Base-by-base conservation (phyloP, 331 rosid species). In the Prunus yedoensis region DNA sequence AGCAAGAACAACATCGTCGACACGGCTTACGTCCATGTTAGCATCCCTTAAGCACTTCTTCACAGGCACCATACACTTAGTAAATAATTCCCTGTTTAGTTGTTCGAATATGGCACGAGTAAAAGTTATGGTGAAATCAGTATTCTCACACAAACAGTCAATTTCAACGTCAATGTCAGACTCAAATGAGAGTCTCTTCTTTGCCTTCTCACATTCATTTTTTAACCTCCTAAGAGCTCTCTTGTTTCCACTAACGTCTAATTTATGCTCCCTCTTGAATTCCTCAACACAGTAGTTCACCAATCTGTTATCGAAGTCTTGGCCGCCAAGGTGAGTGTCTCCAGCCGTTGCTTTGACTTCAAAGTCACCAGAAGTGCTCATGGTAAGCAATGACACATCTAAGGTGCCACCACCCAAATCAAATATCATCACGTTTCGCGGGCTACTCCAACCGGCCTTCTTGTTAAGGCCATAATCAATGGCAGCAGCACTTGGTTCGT, bases 401-500 rank as follows among this genome's bases (percentile, higher is more conserved):
- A 59, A 20, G 13, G n/a, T 60, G 0, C 65, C 65, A 60, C 65
- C 65, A 7, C 65, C 65, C 65, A 25, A 60, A 27, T 60, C 65
- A 60, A 60, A 60, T 60, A 60, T 25, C 65, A 60, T 27, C n/a
- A 60, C 65, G 27, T 60, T 60, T 25, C 65, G 5, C 1, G 3
- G 4, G 35, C 18, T 5, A 13, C 1, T 27, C 38, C 65, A 60
- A 27, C 41, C 5, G 4, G 38, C 1, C 65, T 13, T 27, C 65
- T 25, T 25, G n/a, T 25, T 8, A 0, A 60, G 16, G 41, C 65
- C 65, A 60, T 23, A 60, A 27, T 35, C 65, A 60, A 60, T 14
- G 65, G 65, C 65, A 4, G 65, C 65, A 12, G 65, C 65, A 25
- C 18, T 60, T 60, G n/a, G n/a, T 27, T 60, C 65, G 18, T 60